Evolutionary conservation across 2,329 filamentous ascomycete genomes (phyloP), one percentile per base, ranked within the genome.

Genomic region (Xylaria sp.): DNA sequence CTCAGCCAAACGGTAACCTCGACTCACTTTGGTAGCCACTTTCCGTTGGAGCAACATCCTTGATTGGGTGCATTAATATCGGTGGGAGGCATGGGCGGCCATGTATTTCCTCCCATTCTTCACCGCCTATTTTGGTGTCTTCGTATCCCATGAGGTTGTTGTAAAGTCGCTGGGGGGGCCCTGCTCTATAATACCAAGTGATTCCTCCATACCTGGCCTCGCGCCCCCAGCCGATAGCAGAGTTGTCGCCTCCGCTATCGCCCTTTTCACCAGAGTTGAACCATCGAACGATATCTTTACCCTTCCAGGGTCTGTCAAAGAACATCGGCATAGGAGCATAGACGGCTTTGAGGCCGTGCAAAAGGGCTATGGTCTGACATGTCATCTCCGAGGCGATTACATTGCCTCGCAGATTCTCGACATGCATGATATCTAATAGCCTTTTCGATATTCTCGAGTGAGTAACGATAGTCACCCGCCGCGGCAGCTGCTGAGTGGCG

Each of bases 341-440:
- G 3, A 92, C 89, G 4, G 89, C 87, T 78, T 94, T 94, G 51
- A 94, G 80, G 5, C 92, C 91, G 73, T 95, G 90, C 65, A 92
- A 85, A 17, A 94, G 82, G 0, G 90, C 87, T 25, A 89, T 85
- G 0, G 89, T 89, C 58, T 90, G 88, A 0, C 90, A 87, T 63
- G 88, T 90, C 90, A 94, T 93, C 74, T 94, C 91, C 0, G 90
- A 91, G 61, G 89, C 90, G 70, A 94, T 87, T 72, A 92, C 90
- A 70, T 90, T 89, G 66, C 90, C 89, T 14, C 85, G 83, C 66
- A 89, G 81, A 56, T 91, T 91, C 74, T 94, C 92, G 35, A 87
- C 83, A 72, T 94, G 90, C 90, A 94, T 94, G 65, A 88, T 83
- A 68, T 92, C 84, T 35, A 94, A 80, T 2, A 94, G 81, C 28